Base-by-base conservation (phyloP, 495 filamentous ascomycete genomes). In the Daldinia concentrica region DNA sequence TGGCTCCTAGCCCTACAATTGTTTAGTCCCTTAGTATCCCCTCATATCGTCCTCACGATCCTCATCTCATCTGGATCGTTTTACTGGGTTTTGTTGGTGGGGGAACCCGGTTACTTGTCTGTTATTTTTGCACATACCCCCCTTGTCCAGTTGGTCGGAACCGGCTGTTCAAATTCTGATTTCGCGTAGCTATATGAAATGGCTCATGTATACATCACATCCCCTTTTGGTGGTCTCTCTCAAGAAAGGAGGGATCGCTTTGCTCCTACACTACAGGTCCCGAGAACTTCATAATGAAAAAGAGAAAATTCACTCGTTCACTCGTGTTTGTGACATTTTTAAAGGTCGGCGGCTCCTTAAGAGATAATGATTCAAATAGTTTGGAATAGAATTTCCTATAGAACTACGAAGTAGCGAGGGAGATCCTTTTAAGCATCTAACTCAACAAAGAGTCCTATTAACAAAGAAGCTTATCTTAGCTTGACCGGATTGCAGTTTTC, bases 71-170 rank as follows among this genome's bases (percentile, higher is more conserved):
- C 55, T 52, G 54, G 17, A 39, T 37, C 17, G 27, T 64, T 52
- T 66, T 54, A 27, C 39, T 37, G 58, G 59, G 43, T 61, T 58
- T 69, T 61, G 66, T 60, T 41, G 58, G 56, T 69, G 67, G 64
- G 41, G 64, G 62, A 58, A 29, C 55, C 41, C 50, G 64, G 51
- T 68, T 63, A 39, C 66, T 72, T 64, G 63, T 64, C 62, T 71
- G 62, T 64, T 73, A 27, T 58, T 62, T 68, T 69, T 74, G 69
- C 73, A 74, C 70, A 76, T 76, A 76, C 73, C 75, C 72, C 69
- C 45, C 22, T 8, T 1, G 26, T 45, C 51, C 32, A 59, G 64
- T 64, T 75, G 55, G 14, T 73, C 51, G 55, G 66, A 59, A 65
- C 57, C 65, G 41, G 30, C 27, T 58, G 39, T 41, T 71, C 67